phyloP scores from a whole-genome alignment of 2,329 filamentous ascomycete genomes.

The Fusarium sp. region DNA sequence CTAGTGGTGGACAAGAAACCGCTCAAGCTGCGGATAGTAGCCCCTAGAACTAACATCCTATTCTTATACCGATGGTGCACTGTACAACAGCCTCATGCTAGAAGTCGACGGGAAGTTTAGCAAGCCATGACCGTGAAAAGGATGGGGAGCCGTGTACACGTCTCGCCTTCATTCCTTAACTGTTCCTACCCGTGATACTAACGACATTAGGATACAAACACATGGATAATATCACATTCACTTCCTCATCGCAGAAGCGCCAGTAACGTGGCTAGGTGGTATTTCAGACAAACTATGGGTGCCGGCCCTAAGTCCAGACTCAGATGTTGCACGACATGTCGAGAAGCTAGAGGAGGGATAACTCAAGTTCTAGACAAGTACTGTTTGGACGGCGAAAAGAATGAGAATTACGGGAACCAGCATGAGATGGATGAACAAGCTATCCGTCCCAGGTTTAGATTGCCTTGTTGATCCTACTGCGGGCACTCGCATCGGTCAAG shows the following conservation, averaged over 20 bases:
- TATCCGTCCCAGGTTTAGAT: conserved; percentile 11
- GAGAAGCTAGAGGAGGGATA: not conserved
- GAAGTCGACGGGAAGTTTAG: not conserved
- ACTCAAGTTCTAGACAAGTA: not conserved
- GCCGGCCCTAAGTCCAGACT: conserved; percentile 16
- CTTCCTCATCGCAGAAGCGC: conserved; percentile 2
- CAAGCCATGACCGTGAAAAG: not conserved
- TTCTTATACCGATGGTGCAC: not conserved
- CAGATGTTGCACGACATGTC: conserved; percentile 25
- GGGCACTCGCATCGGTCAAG: conserved; percentile 23
- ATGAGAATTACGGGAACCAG: conserved; percentile 24
- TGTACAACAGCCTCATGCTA: not conserved
- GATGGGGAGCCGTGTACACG: not conserved
- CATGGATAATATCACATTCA: not conserved
- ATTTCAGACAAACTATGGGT: conserved; percentile 8
- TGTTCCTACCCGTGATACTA: conserved; percentile 22
- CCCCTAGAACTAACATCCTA: not conserved
- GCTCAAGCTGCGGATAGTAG: not conserved
- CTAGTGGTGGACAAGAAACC: not conserved
- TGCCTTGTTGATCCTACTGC: conserved; percentile 17
- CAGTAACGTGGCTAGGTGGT: not conserved
- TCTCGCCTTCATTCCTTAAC: conserved; percentile 17
- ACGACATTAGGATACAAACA: conserved; percentile 16
- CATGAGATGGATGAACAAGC: conserved; percentile 11
- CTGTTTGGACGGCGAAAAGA: conserved; percentile 15